These are phyloP conservation scores for Microbotryomycetes sp. DNA, from an alignment of 1,284 basidiomycete species.

Conservation along the genomic window DNA sequence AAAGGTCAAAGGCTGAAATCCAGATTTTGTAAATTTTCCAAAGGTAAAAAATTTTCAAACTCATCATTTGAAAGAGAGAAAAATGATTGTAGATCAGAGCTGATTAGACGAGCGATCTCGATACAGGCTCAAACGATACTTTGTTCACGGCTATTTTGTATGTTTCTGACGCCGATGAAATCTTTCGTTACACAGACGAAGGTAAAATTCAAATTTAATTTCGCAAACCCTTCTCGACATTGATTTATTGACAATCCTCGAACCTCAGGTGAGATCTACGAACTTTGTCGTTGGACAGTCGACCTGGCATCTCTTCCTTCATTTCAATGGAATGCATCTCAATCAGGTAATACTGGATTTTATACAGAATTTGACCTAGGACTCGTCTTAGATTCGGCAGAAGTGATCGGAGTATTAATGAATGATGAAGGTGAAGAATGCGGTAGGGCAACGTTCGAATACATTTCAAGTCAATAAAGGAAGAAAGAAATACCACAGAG, in stretches of 20 bases:
- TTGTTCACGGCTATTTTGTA: slow-evolving; percentile 66
- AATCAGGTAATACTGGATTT: background rate
- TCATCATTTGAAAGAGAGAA: too few relatives aligned
- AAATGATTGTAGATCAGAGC: too few relatives aligned
- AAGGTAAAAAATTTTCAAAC: too few relatives aligned
- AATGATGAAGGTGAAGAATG: slow-evolving; percentile 33
- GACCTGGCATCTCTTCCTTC: slow-evolving; percentile 66
- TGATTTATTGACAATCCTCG: too few relatives aligned
- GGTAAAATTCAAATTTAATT: slow-evolving; percentile 9
- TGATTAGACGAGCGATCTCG: too few relatives aligned
- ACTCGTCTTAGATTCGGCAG: slow-evolving; percentile 27
- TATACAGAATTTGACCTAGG: slow-evolving; percentile 27
- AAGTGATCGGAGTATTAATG: slow-evolving; percentile 31
- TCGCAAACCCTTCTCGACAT: background rate
- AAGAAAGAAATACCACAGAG: too few relatives aligned
- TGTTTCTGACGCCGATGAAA: slow-evolving; percentile 61
- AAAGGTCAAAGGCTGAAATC: slow-evolving; percentile 73
- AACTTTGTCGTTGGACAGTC: slow-evolving; percentile 78
- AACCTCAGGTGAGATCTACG: slow-evolving; percentile 43
- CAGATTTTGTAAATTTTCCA: slow-evolving; percentile 60
- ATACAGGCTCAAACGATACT: slow-evolving; percentile 49
- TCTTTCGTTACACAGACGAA: slow-evolving; percentile 75
- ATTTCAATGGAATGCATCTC: slow-evolving; percentile 58
- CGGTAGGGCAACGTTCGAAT: slow-evolving; percentile 16
- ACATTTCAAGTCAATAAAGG: too few relatives aligned